Evolutionary conservation across 2,329 filamentous ascomycete species (phyloP).

Genomic region (Fusarium neocosmosporiellum): DNA sequence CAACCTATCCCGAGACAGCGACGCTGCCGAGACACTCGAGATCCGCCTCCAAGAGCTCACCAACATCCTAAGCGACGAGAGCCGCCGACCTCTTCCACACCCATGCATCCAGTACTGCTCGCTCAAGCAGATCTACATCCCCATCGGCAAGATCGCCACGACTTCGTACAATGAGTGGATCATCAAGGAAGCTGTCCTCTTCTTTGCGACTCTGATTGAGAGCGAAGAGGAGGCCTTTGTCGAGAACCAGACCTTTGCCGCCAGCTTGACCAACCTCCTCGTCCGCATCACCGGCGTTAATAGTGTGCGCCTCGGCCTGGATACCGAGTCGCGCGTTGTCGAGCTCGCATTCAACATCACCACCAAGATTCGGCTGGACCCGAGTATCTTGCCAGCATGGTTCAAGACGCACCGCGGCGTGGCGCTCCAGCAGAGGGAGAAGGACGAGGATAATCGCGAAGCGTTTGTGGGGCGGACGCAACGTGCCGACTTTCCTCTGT

Average conservation of each 20-base stretch:
- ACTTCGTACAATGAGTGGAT: slow-evolving; percentile 87
- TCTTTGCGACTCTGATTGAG: slow-evolving; percentile 94
- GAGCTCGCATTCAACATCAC: slow-evolving; percentile 96
- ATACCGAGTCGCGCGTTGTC: slow-evolving; percentile 89
- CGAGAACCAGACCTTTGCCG: slow-evolving; percentile 85
- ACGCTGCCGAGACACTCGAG: slow-evolving; percentile 72
- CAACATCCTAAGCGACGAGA: slow-evolving; percentile 87
- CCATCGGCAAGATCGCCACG: slow-evolving; percentile 88
- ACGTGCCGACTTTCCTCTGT: slow-evolving; percentile 93
- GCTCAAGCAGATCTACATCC: slow-evolving; percentile 87
- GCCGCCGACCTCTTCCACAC: slow-evolving; percentile 87
- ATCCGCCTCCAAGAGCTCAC: slow-evolving; percentile 72
- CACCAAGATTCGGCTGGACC: slow-evolving; percentile 92
- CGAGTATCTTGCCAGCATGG: slow-evolving; percentile 89
- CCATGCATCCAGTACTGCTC: slow-evolving; percentile 91
- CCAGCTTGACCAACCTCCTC: slow-evolving; percentile 87
- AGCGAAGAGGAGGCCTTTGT: slow-evolving; percentile 97
- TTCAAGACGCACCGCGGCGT: slow-evolving; percentile 72
- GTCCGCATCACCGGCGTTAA: slow-evolving; percentile 81
- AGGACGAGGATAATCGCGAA: slow-evolving; percentile 71
- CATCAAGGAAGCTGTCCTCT: slow-evolving; percentile 83
- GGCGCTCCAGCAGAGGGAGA: slow-evolving; percentile 49
- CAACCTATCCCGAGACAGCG: slow-evolving; percentile 69
- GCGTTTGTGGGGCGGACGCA: slow-evolving; percentile 87
- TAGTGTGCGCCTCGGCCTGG: slow-evolving; percentile 77